Base-by-base conservation (phyloP, 768 basidiomycete species). In the Leucosporidium creatinivorum region DNA sequence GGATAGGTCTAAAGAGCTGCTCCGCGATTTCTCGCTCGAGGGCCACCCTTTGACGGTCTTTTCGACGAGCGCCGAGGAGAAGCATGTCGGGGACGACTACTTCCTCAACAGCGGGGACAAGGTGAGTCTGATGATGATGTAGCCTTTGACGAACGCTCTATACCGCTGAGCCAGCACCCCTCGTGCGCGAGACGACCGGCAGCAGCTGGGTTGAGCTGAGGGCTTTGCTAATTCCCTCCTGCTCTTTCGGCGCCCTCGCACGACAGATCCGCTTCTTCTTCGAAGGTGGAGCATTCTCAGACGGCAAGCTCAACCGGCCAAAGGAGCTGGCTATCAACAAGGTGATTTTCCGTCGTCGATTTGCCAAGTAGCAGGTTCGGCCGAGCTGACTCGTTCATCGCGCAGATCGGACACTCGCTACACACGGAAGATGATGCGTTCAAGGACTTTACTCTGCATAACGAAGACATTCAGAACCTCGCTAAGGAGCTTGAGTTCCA, bases 21-120 rank as follows among this genome's bases (percentile, higher is more conserved):
- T 97, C 25, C 82, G 85, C n/a, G 84, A 88, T 26, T 94, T 98
- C 58, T 48, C 58, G 17, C 44, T 51, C 60, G 60, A 61, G 36
- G 83, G 84, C 47, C 94, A 97, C 77, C 93, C 96, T 3, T 77
- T 87, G 92, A 98, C 93, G 18, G 89, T 85, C 76, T 99, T 99
- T 79, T 89, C 88, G 21, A 93, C 92, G 0, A 83, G 83, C 26
- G 78, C 76, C 70, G 78, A 62, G 73, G 77, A 50, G 74, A 75
- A 69, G 31, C 57, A 62, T 30, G 67, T 91, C 30, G 93, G 93
- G 1, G 93, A 98, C 75, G 86, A 91, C 39, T 98, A 98, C 78
- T 99, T 99, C 75, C 81, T 99, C 57, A 84, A 80, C 36, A 93
- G 91, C 1, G 91, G 91, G 3, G 91, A 97, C 78, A 96, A 96